Evolutionary conservation across 352 stramenopile genomes (phyloP).

Genomic region (Phytopythium chamaehyphon): DNA sequence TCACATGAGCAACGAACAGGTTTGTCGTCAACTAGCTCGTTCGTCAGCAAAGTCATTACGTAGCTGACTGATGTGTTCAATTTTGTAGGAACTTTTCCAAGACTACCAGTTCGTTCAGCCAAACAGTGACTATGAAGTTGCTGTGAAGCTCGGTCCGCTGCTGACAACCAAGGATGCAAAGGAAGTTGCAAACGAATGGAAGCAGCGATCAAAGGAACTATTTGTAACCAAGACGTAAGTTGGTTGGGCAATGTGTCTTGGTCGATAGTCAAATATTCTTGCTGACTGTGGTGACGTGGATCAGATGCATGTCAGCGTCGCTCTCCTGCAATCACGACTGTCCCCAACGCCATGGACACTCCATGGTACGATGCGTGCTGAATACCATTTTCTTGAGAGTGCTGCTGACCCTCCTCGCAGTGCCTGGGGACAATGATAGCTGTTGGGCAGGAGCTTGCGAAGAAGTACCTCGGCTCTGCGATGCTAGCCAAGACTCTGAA

Average conservation of each 20-base stretch:
- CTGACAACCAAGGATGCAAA: slow-evolving; percentile 34
- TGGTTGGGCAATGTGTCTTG: background rate
- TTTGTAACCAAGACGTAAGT: slow-evolving; percentile 53
- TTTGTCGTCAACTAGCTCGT: slow-evolving; percentile 4
- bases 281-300: slow-evolving; percentile 1
- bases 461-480: slow-evolving; percentile 45
- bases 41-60: no score
- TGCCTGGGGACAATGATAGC: slow-evolving; percentile 61
- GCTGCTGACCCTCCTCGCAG: slow-evolving; percentile 15
- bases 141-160: slow-evolving; percentile 68
- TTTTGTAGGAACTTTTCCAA: slow-evolving; percentile 69
- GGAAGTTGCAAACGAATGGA: slow-evolving; percentile 63
- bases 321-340: slow-evolving; percentile 57
- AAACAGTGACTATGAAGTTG: slow-evolving; percentile 70
- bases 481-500: slow-evolving; percentile 67
- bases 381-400: slow-evolving; percentile 6
- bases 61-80: slow-evolving; percentile 7
- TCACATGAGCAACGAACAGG: slow-evolving; percentile 70
- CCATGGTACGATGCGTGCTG: slow-evolving; percentile 40
- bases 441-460: slow-evolving; percentile 58
- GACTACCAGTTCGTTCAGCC: slow-evolving; percentile 83
- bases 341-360: slow-evolving; percentile 56
- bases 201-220: slow-evolving; percentile 29
- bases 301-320: slow-evolving; percentile 48
- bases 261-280: background rate